Conservation (phyloP, 495 filamentous ascomycete species). For the Penicillium subrubescens region DNA sequence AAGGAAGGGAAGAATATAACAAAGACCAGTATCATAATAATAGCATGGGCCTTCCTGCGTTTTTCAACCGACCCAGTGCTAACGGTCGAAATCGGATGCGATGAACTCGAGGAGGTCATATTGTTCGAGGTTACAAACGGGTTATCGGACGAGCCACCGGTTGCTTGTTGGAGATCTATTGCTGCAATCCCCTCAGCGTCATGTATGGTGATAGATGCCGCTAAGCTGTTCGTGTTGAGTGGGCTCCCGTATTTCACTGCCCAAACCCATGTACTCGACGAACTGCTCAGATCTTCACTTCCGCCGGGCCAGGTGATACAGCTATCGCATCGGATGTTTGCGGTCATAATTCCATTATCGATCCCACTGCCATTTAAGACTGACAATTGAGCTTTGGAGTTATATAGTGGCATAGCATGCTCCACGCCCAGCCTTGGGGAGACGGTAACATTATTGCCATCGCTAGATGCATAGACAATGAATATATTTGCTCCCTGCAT, state of each 20-base stretch:
- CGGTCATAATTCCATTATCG: slow-evolving; percentile 54
- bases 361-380: slow-evolving; percentile 67
- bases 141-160: slow-evolving; percentile 52
- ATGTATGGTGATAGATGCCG: slow-evolving; percentile 60
- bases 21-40: slow-evolving; percentile 43
- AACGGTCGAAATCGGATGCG: background rate
- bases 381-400: slow-evolving; percentile 50
- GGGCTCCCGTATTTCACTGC: slow-evolving; percentile 60
- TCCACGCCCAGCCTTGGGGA: slow-evolving; percentile 59
- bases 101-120: background rate
- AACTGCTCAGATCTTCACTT: slow-evolving; percentile 43
- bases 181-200: slow-evolving; percentile 30
- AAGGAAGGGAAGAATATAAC: slow-evolving; percentile 53
- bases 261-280: slow-evolving; percentile 62
- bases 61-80: slow-evolving; percentile 1
- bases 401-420: slow-evolving; percentile 54
- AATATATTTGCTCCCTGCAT: slow-evolving; percentile 72
- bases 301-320: slow-evolving; percentile 61
- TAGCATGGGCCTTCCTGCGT: slow-evolving; percentile 40
- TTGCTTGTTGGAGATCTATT: slow-evolving; percentile 20
- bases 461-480: slow-evolving; percentile 60
- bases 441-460: slow-evolving; percentile 58
- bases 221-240: slow-evolving; percentile 54
- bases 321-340: slow-evolving; percentile 61
- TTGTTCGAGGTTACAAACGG: slow-evolving; percentile 49